Evolutionary conservation across 2,329 filamentous ascomycete genomes (phyloP), one percentile per base, ranked within the genome.

Genomic region (Pyricularia grisea): DNA sequence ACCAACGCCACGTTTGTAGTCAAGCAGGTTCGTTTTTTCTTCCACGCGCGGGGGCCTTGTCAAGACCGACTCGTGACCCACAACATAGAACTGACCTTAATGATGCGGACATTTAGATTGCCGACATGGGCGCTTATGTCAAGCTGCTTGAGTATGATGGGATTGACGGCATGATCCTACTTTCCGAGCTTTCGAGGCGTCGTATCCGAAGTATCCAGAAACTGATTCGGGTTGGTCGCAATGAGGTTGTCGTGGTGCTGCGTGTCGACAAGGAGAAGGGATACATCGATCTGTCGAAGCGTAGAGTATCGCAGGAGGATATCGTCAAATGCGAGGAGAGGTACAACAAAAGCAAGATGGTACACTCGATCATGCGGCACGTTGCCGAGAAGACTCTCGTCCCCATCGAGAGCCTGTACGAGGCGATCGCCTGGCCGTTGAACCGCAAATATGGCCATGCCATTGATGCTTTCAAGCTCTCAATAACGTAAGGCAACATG

Each of bases 331-430:
- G 96, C 79, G 95, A 99, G 80, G 95, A 99, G 84, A 89, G 95
- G 75, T 99, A 97, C 87, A 99, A 99, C 88, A 99, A 99, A 90
- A 92, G 93, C 85, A 99, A 99, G 86, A 96, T 97, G 85, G 95
- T 98, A 60, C 95, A 99, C 82, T 96, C 93, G 68, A 97, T 99
- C 81, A 94, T 99, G 92, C 91, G 94, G 79, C 95, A 99, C 80
- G 95, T 99, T 72, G 94, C 95, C 74, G 94, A 99, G 84, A 97
- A 97, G 87, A 97, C 93, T 63, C 89, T 92, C 78, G 92, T 89
- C 33, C 94, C 94, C n/a, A 96, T 99, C 77, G 93, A 98, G 85
- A 87, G 89, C 68, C 87, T 99, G 70, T 99, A 99, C 82, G 90
- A 97, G 85, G 89, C 85, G 74, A 97, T 99, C 78, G 93, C 90